Evolutionary conservation across 352 stramenopile species (phyloP), one percentile per base, ranked within the genome.

Genomic region (Blastocystis sp.): DNA sequence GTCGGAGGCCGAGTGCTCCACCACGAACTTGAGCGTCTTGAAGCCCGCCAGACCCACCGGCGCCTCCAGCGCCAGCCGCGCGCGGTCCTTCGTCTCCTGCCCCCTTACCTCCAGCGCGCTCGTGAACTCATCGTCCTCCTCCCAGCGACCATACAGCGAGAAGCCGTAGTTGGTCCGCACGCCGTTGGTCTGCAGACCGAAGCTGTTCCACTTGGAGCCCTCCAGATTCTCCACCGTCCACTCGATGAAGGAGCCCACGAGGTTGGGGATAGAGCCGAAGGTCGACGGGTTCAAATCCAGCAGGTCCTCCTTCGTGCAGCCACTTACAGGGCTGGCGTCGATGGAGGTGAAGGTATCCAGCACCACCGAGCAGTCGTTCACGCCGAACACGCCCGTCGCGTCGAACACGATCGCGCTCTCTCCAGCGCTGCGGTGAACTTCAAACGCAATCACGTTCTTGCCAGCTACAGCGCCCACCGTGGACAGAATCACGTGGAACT

Each of bases 181-280:
- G 40, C 19, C n/a, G 17, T 21, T 48, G 2, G 1, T 41, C 19
- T 62, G 38, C 17, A 79, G 21, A 0, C 0, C 41, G n/a, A 79
- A 79, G 62, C 10, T 45, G 34, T 70, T 70, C 4, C 3, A 70
- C 62, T 70, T 70, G n/a, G n/a, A 45, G 21, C 62, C 62, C 34
- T 70, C 62, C 62, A 70, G 28, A 38, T 70, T 70, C 62, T 70
- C 62, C 62, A 70, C 62, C 10, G 14, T 23, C 62, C 62, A 70
- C 5, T 41, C 21, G 3, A 70, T 2, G 34, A 48, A 70, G 62
- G 62, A 48, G 14, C 34, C 34, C 3, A 19, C 23, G 2, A 5
- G 7, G 10, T 45, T 70, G 23, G 62, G 34, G 19, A 48, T 21
- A 7, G 3, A n/a, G 21, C 62, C 62, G 5, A 9, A 70, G 34